phyloP scores from a whole-genome alignment of 2,329 filamentous ascomycete genomes.

The Teratosphaeria viscida region DNA sequence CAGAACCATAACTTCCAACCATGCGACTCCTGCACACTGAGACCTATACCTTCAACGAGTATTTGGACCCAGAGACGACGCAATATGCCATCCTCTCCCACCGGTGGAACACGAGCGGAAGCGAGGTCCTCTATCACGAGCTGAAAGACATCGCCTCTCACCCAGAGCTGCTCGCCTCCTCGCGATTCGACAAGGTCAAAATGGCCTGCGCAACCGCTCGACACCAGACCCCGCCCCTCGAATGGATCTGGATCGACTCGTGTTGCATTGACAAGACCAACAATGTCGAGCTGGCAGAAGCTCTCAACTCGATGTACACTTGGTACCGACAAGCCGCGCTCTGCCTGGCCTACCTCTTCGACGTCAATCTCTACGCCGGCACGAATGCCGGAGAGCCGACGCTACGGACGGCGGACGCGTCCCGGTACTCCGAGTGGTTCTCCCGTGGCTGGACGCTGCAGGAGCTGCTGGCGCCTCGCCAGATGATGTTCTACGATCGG shows the following conservation, averaged over 20 bases:
- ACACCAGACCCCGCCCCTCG: not conserved
- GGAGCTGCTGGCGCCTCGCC: not conserved
- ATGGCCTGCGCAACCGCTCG: not conserved
- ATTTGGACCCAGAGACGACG: not conserved
- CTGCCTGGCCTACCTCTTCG: constrained; percentile 26
- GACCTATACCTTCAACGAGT: not conserved
- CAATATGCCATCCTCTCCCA: not conserved
- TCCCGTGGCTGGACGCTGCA: not conserved
- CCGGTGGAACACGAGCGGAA: not conserved
- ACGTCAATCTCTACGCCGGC: constrained; percentile 10
- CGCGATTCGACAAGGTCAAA: not conserved
- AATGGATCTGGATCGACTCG: not conserved
- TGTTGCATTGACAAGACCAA: constrained; percentile 10
- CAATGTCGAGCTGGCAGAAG: constrained; percentile 9
- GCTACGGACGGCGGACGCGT: not conserved
- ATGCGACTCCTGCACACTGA: not conserved
- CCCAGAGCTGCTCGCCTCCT: not conserved
- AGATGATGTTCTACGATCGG: not conserved
- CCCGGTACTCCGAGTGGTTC: not conserved
- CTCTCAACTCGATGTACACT: constrained; percentile 12
- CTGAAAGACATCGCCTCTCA: not conserved
- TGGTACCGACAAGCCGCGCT: constrained; percentile 24
- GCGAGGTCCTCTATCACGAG: not conserved
- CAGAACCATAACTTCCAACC: not conserved
- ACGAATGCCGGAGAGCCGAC: not conserved